Conservation (phyloP, 1,284 basidiomycete genomes). For the Lentinula novae-zelandiae region DNA sequence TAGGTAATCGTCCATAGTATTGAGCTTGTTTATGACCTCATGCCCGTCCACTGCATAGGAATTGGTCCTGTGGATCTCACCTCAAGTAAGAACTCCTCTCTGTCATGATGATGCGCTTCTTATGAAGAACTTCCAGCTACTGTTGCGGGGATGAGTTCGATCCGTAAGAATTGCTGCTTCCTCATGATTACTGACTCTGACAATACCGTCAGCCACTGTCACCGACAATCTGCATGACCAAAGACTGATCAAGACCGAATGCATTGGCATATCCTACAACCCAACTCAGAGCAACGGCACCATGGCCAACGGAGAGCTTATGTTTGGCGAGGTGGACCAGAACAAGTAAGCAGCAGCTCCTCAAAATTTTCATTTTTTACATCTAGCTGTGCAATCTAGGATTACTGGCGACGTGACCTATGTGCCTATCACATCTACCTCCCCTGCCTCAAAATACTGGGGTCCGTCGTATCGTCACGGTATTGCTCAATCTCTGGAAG, state of each 20-base stretch:
- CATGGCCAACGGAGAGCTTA: constrained; percentile 23
- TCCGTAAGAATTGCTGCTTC: constrained; percentile 4
- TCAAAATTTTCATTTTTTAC: no score
- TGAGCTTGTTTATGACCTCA: neutral
- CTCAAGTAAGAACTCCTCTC: constrained; percentile 14
- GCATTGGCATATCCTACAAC: constrained; percentile 23
- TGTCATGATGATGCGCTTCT: neutral
- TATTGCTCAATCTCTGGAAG: neutral
- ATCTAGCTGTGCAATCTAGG: neutral
- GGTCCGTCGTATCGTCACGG: constrained; percentile 14
- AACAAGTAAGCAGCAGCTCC: constrained; percentile 6
- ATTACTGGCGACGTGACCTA: constrained; percentile 10
- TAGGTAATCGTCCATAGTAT: constrained; percentile 14
- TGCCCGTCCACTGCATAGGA: constrained; percentile 21
- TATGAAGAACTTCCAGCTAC: neutral
- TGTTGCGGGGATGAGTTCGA: neutral
- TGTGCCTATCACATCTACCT: constrained; percentile 29
- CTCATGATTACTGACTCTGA: neutral
- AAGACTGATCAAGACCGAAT: constrained; percentile 17
- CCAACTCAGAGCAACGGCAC: constrained; percentile 16
- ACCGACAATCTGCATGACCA: constrained; percentile 19
- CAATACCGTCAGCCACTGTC: constrained; percentile 13
- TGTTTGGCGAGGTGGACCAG: constrained; percentile 22
- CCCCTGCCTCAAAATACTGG: constrained; percentile 29
- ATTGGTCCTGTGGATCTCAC: constrained; percentile 39